Evolutionary conservation across 805 yeast species (phyloP), one percentile per base, ranked within the genome.

Genomic region (Sugiyamaella mastotermitis): DNA sequence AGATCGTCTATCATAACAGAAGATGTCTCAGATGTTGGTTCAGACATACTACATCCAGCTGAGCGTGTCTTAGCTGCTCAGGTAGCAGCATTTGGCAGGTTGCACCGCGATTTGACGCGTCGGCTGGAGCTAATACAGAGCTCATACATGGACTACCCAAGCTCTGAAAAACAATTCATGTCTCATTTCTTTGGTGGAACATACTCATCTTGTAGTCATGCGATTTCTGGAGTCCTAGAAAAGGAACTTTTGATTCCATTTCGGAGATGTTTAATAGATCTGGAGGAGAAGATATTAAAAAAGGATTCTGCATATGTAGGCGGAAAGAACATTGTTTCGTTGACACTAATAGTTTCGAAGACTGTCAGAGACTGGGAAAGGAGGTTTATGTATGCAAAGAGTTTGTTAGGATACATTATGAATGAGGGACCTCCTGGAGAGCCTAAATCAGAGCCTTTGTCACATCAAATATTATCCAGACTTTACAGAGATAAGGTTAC

Each of bases 281-380:
- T 49, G 11, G 55, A 50, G 33, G 28, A 20, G 9, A 26, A 20
- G 21, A 38, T 50, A 22, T 36, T 50, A 11, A 31, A 26, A 13
- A 34, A 31, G 11, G 50, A 45, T 25, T 31, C 47, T 5, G 36
- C 35, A 8, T 43, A 39, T 38, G 50, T 46, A 9, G 50, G 50
- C 15, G 47, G 46, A 9, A 41, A 38, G 11, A 15, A 39, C 10
- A 13, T 33, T 4, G 45, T 46, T 22, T 35, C 52, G 3, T 31
- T 50, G 17, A 31, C 50, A 3, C 31, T 29, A 8, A 37, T 50
- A 11, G 35, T 40, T 15, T 11, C 45, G 8, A 22, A 45, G 22
- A 43, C 51, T 1, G 45, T 42, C 14, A 31, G 40, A n/a, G 29
- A 40, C 18, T 50, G 51, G 52, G 43, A 47, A 22, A 23, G 45